These are phyloP conservation scores for Eremomyces bilateralis DNA, from an alignment of 495 filamentous ascomycete species.

Conservation along the genomic window DNA sequence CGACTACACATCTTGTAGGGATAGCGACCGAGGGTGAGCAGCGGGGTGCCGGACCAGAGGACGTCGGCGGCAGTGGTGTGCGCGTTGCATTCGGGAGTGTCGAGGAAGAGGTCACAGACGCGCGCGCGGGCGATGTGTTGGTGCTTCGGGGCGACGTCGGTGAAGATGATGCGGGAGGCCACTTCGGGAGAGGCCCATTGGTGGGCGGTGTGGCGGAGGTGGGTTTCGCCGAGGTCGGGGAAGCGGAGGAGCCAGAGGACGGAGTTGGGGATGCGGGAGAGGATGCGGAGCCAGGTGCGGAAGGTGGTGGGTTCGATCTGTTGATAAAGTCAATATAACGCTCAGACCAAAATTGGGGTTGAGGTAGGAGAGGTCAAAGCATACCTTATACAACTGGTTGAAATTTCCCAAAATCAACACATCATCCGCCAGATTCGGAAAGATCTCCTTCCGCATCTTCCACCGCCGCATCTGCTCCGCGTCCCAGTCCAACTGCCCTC, in stretches of 20 bases:
- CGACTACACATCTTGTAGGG: conserved; percentile 97
- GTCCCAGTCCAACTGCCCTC: conserved; percentile 49
- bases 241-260: conserved; percentile 94
- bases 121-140: conserved; percentile 84
- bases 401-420: conserved; percentile 92
- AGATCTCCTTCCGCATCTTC: conserved; percentile 88
- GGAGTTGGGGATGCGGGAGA: conserved; percentile 67
- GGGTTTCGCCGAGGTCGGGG: conserved; percentile 75
- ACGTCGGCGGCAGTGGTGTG: conserved; percentile 96
- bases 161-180: conserved; percentile 84
- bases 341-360: conserved; percentile 1
- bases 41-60: conserved; percentile 83
- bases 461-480: conserved; percentile 69
- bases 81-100: conserved; percentile 95
- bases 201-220: conserved; percentile 58
- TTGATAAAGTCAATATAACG: conserved; percentile 1
- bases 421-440: conserved; percentile 65
- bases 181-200: conserved; percentile 73
- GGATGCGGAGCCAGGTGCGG: conserved; percentile 86
- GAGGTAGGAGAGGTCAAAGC: conserved; percentile 6
- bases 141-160: conserved; percentile 88
- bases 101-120: conserved; percentile 82
- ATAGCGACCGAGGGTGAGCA: conserved; percentile 86
- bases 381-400: conserved; percentile 97
- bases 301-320: conserved; percentile 97